Conservation (phyloP, 805 yeast species). For the Cephaloascus fragrans region DNA sequence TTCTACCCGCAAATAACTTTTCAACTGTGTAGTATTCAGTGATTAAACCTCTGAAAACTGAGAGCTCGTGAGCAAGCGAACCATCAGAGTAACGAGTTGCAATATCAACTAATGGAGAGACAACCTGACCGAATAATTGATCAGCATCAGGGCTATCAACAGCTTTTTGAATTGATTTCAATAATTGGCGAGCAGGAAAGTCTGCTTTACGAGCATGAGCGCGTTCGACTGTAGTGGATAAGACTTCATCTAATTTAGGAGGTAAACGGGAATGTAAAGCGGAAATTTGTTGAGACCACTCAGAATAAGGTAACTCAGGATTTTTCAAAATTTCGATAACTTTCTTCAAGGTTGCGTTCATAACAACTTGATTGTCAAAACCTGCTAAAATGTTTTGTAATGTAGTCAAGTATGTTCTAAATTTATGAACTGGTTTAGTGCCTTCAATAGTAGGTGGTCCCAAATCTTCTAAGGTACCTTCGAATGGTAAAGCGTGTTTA, state of each 20-base stretch:
- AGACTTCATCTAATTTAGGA: constrained; percentile 56
- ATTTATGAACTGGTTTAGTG: constrained; percentile 73
- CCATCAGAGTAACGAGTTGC: constrained; percentile 68
- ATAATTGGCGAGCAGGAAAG: constrained; percentile 86
- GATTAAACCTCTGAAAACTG: constrained; percentile 60
- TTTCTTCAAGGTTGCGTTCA: constrained; percentile 73
- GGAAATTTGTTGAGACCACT: constrained; percentile 79
- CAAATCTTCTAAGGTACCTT: constrained; percentile 83
- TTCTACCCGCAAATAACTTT: constrained; percentile 64
- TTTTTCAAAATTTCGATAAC: constrained; percentile 67
- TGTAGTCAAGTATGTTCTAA: constrained; percentile 45
- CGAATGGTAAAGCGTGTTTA: constrained; percentile 91
- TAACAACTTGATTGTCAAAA: constrained; percentile 89
- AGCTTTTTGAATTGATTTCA: constrained; percentile 60
- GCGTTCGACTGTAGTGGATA: constrained; percentile 60
- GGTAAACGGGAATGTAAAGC: constrained; percentile 92
- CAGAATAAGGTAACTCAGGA: constrained; percentile 82
- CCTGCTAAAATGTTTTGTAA: constrained; percentile 79
- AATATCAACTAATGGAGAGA: constrained; percentile 66
- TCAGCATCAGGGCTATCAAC: constrained; percentile 41
- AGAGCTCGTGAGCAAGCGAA: constrained; percentile 73
- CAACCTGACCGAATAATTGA: constrained; percentile 42
- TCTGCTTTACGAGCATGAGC: constrained; percentile 57
- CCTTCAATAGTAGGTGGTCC: constrained; percentile 83
- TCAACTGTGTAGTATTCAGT: constrained; percentile 73